phyloP scores from a whole-genome alignment of 2,329 filamentous ascomycete species.

The Akanthomyces muscarius region DNA sequence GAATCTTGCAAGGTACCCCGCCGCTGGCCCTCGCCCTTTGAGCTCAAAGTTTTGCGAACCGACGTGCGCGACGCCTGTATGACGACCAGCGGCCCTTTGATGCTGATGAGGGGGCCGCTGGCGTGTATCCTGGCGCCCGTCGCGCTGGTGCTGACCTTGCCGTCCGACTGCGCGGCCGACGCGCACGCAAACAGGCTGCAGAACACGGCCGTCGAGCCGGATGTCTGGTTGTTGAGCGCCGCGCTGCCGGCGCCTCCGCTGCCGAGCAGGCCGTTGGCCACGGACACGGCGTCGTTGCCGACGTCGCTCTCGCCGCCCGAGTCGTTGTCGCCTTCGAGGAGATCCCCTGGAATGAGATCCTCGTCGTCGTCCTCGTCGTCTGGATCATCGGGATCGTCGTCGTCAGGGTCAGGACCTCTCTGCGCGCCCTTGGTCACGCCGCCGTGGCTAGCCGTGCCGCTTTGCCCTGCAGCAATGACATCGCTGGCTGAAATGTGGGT shows the following conservation, averaged over 20 bases:
- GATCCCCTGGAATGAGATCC: not conserved
- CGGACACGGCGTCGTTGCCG: conserved; percentile 6
- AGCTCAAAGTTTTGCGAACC: not conserved
- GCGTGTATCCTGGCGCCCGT: not conserved
- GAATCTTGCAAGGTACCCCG: no score
- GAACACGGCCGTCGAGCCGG: conserved; percentile 1
- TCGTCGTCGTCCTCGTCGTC: not conserved
- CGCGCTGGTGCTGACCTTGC: conserved; percentile 7
- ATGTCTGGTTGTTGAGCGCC: conserved; percentile 4
- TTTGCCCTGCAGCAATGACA: no score
- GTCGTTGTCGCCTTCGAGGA: conserved; percentile 5
- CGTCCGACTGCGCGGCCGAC: conserved; percentile 1
- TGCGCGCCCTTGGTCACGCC: not conserved
- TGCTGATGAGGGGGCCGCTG: not conserved
- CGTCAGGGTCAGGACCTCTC: not conserved
- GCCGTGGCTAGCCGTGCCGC: no score
- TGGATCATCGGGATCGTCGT: not conserved
- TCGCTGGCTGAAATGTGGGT: not conserved
- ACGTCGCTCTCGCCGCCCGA: conserved; percentile 4
- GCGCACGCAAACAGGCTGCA: conserved; percentile 9
- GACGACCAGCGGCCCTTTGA: conserved; percentile 2
- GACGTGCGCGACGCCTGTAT: conserved; percentile 2
- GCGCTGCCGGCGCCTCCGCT: conserved; percentile 3
- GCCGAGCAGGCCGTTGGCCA: conserved; percentile 11
- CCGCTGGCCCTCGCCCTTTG: not conserved